Base-by-base conservation (phyloP, 129 eudicot species). In the Flaveria sonorensis region DNA sequence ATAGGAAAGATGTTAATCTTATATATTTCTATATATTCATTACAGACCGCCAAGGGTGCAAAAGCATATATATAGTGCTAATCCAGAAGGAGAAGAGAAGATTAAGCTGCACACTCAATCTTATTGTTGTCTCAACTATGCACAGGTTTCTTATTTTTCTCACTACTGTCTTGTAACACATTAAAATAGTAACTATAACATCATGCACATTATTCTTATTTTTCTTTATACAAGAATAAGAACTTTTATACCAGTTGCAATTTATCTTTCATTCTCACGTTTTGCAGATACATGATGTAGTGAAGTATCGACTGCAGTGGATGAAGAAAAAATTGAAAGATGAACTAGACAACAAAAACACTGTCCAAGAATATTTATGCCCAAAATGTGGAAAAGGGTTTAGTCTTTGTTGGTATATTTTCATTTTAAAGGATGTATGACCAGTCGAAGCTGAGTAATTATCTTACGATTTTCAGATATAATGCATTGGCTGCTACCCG, bases 1-100 rank as follows among this genome's bases (percentile, higher is more conserved):
- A 23, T 21, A 61, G 42, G 19, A 61, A 24, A 12, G 43, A 61
- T 61, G 43, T 61, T 24, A 28, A 61, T 26, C 13, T 26, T n/a
- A n/a, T n/a, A n/a, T n/a, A n/a, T 71, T 23, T 80, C 2, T 73
- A n/a, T 48, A 56, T 71, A 14, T 70, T 78, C 74, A 55, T 76
- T 81, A 70, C 85, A 94, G 97, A 87, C 97, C 0, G 92, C 97
- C 21, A 95, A 91, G 83, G 94, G 96, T 68, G 97, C 91, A 65
- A 95, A 86, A 69, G 81, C 91, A n/a, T n/a, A n/a, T n/a, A 3
- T 90, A 87, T 69, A 90, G 85, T 68, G 97, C 99, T 79, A 97
- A n/a, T n/a, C n/a, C 96, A 88, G 97, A 87, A 39, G 97, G 97
- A 60, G 98, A 91, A 28, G 99, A 91, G 26, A 94, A 94, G 83